Percentiles rank a stretch among this genome's conserved stretches.
Evolutionary conservation across 2,329 filamentous ascomycete species (phyloP).

Genomic region (Aureobasidium sp.): DNA sequence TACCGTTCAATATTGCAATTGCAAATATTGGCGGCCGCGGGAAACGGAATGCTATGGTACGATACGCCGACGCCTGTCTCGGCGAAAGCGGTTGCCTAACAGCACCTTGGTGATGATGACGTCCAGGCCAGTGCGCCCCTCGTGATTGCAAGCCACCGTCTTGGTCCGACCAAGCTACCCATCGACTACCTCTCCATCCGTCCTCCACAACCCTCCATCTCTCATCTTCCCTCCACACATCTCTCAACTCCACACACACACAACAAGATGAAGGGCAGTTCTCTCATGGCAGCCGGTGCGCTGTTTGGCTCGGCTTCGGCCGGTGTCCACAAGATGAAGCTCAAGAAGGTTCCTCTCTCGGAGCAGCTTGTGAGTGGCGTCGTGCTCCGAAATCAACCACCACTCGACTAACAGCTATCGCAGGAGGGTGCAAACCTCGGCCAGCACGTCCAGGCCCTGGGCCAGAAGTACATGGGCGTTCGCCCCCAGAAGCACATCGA

Average conservation of each 20-base stretch:
- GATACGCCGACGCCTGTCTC: not conserved
- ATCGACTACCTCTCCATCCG: slow-evolving; percentile 5
- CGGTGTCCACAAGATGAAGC: slow-evolving; percentile 89
- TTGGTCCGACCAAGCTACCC: slow-evolving; percentile 5
- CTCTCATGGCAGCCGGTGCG: slow-evolving; percentile 68
- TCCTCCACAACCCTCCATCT: slow-evolving; percentile 10
- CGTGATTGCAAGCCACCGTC: not conserved
- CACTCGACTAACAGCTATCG: slow-evolving; percentile 20
- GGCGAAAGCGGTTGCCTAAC: not conserved
- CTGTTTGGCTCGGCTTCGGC: slow-evolving; percentile 77
- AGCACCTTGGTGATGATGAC: not conserved
- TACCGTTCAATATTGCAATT: slow-evolving; percentile 4
- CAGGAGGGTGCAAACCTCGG: slow-evolving; percentile 73
- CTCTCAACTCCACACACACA: not conserved
- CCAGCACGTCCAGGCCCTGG: slow-evolving; percentile 70
- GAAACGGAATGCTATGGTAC: not conserved
- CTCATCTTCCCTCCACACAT: not conserved
- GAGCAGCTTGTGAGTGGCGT: slow-evolving; percentile 73
- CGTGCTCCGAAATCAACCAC: not conserved
- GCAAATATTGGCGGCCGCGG: slow-evolving; percentile 8
- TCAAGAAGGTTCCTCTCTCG: slow-evolving; percentile 87
- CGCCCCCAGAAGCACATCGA: slow-evolving; percentile 62
- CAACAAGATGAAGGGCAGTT: slow-evolving; percentile 69
- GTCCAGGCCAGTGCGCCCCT: too few species aligned
- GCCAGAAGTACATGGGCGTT: slow-evolving; percentile 93